phyloP scores from a whole-genome alignment of 1,284 basidiomycete species.

The Kwoniella shivajii region DNA sequence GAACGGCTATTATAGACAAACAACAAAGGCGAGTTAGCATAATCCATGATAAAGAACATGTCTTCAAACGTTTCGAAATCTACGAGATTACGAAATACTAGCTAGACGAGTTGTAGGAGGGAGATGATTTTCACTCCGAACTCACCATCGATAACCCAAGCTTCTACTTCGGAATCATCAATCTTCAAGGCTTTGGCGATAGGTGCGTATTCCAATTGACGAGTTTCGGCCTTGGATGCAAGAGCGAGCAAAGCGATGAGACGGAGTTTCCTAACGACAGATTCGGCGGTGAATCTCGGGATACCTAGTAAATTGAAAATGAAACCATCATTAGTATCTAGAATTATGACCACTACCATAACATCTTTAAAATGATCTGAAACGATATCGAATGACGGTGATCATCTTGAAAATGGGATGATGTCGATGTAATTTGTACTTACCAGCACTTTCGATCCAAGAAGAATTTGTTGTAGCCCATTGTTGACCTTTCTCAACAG shows the following conservation, averaged over 20 bases:
- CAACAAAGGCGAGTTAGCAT: not conserved
- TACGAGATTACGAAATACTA: too few species aligned
- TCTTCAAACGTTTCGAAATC: too few species aligned
- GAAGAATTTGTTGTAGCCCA: slow-evolving; percentile 65
- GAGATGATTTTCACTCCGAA: slow-evolving; percentile 5
- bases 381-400: not conserved
- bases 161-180: slow-evolving; percentile 72
- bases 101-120: too few species aligned
- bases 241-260: slow-evolving; percentile 77
- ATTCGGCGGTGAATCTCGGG: slow-evolving; percentile 46
- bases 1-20: slow-evolving; percentile 67
- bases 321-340: not conserved
- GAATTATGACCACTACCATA: not conserved
- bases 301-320: slow-evolving; percentile 22
- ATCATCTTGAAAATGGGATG: too few species aligned
- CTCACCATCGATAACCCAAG: slow-evolving; percentile 88
- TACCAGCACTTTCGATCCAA: slow-evolving; percentile 65
- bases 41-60: too few species aligned
- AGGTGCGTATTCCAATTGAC: slow-evolving; percentile 72
- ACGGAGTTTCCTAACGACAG: slow-evolving; percentile 78
- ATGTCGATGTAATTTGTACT: too few species aligned
- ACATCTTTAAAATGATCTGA: not conserved
- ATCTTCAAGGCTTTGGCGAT: slow-evolving; percentile 72
- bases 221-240: slow-evolving; percentile 73
- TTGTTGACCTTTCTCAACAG: slow-evolving; percentile 66